Percentiles rank a stretch among this genome's conserved stretches.
Evolutionary conservation across 2,329 filamentous ascomycete species (phyloP).

Genomic region (Xylariaceae sp.): DNA sequence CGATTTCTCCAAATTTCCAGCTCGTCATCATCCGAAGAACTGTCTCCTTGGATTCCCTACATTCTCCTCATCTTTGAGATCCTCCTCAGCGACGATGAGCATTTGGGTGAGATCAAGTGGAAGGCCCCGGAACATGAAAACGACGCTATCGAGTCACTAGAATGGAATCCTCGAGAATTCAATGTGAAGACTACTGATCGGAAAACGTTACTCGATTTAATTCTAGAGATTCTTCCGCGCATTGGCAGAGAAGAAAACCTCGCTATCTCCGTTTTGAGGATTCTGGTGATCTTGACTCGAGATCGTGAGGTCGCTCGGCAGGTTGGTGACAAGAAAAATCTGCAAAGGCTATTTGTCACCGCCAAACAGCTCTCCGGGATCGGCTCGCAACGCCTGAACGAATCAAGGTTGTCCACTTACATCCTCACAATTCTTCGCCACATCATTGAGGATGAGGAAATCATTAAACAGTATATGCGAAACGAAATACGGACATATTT

Average conservation of each 20-base stretch:
- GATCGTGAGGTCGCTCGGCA: conserved; percentile 68
- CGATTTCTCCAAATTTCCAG: conserved; percentile 71
- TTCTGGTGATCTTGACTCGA: conserved; percentile 84
- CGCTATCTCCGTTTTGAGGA: conserved; percentile 75
- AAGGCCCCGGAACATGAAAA: conserved; percentile 50
- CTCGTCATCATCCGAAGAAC: conserved; percentile 66
- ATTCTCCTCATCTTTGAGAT: conserved; percentile 87
- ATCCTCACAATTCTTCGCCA: conserved; percentile 88
- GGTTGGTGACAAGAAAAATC: conserved; percentile 81
- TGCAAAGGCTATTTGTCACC: conserved; percentile 91
- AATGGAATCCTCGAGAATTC: conserved; percentile 56
- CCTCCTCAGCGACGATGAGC: conserved; percentile 82
- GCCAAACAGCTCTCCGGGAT: conserved; percentile 83
- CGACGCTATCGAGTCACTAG: conserved; percentile 47
- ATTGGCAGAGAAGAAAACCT: conserved; percentile 84
- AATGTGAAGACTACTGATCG: conserved; percentile 65
- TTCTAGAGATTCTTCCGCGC: conserved; percentile 80
- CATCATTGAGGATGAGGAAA: conserved; percentile 89
- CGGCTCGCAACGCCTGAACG: conserved; percentile 67
- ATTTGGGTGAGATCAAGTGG: conserved; percentile 73
- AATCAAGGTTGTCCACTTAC: conserved; percentile 50
- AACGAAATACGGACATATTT: conserved; percentile 82
- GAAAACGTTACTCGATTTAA: conserved; percentile 64
- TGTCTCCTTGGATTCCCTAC: conserved; percentile 90
- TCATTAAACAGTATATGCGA: conserved; percentile 85